These are phyloP conservation scores for Acacia concinna DNA, from an alignment of 331 rosid genomes.

Conservation along the genomic window DNA sequence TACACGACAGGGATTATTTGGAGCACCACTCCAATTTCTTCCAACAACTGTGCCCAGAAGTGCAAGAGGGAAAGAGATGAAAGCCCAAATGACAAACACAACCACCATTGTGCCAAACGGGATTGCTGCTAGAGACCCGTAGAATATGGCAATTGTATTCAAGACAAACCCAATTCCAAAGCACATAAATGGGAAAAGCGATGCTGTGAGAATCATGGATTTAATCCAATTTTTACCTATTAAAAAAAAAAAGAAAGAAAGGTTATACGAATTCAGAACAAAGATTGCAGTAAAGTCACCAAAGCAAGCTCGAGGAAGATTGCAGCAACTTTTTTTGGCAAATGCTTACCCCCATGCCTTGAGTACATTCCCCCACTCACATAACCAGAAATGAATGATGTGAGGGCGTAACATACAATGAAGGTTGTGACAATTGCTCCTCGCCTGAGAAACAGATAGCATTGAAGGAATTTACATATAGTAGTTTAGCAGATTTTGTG, in stretches of 20 bases:
- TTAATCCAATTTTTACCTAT: conserved; percentile 97
- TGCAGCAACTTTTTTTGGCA: conserved; percentile 16
- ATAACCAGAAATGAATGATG: conserved; percentile 97
- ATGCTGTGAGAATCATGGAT: conserved; percentile 99
- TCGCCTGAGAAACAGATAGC: conserved; percentile 61
- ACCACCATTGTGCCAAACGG: conserved; percentile 98
- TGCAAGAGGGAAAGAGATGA: conserved; percentile 95
- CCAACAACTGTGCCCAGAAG: conserved; percentile 99
- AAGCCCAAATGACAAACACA: conserved; percentile 98
- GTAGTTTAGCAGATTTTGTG: conserved; percentile 6
- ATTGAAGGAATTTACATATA: conserved; percentile 19
- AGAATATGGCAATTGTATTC: conserved; percentile 92
- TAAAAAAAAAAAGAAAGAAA: background rate
- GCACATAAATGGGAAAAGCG: conserved; percentile 95
- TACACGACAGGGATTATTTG: conserved; percentile 97
- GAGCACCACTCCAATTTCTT: conserved; percentile 99
- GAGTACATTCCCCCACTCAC: conserved; percentile 99
- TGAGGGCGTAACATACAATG: conserved; percentile 97
- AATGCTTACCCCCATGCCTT: conserved; percentile 83
- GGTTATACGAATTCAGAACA: conserved; percentile 9
- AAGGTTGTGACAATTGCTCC: conserved; percentile 99
- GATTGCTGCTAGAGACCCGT: conserved; percentile 96
- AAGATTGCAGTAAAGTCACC: conserved; percentile 21
- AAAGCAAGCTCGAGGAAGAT: conserved; percentile 7
- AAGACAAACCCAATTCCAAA: conserved; percentile 93